Evolutionary conservation across 2,329 filamentous ascomycete species (phyloP), one percentile per base, ranked within the genome.

Genomic region (Paecilomyces formosus): DNA sequence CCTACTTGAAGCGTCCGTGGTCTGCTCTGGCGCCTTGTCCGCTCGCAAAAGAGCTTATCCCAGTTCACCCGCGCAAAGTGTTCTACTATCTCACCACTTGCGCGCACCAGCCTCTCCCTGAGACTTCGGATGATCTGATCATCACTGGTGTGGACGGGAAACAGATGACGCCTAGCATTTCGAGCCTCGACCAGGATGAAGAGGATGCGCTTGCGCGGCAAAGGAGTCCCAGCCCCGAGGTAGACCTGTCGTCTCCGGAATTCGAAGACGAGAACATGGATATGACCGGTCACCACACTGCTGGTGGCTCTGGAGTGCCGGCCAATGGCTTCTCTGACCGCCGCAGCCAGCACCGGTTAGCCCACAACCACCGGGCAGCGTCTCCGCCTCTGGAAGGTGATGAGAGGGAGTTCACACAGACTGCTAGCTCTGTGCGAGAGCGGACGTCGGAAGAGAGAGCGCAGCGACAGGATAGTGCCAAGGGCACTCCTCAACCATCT

Each of bases 81-180:
- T 97, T 96, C 80, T 97, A 95, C 78, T 97, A 92, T 77, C 84
- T 99, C 60, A 96, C 91, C 45, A 96, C 89, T n/a, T 88, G 83
- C 69, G 86, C 89, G 53, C 90, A 88, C 70, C 90, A 93, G 71
- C 85, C 90, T 39, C 85, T 97, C 21, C 90, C 91, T 1, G 84
- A 89, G 63, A 82, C 79, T 51, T 77, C 85, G 56, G 78, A 80
- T 58, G 79, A 83, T 67, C 74, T 78, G 67, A 67, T 81, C 63
- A 72, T 77, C 70, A 63, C 78, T 67, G 76, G 73, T 56, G 76
- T 80, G 61, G 77, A 79, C 58, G 80, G 79, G 64, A 81, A 82
- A 62, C 86, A 91, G 61, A 86, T 95, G 61, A 94, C 93, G 2
- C 93, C 93, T 0, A 93, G 91, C 21, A 80, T 95, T 28, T 96